Conservation (phyloP, 176 grass and related monocot species). For the Chrysopogon serrulatus region DNA sequence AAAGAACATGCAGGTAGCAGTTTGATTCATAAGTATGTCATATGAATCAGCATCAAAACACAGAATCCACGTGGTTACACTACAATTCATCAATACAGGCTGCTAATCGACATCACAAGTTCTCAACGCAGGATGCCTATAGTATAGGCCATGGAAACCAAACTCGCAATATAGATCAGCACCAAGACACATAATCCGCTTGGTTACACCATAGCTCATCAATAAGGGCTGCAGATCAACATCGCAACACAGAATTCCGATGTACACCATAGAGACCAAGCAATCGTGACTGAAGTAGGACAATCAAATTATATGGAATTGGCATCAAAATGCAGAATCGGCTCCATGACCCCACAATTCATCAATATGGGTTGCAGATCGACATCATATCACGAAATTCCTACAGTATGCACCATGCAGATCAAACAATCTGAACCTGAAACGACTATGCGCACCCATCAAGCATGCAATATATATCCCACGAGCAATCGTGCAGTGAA, state of each 20-base stretch:
- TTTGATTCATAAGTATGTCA: background rate
- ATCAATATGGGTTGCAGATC: background rate
- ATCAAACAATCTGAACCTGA: background rate
- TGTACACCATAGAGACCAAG: background rate
- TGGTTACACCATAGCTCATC: background rate
- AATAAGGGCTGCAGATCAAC: background rate
- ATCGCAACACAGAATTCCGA: background rate
- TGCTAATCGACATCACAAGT: background rate
- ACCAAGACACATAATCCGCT: background rate
- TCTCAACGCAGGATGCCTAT: background rate
- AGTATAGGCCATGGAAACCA: background rate
- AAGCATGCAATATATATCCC: constrained; percentile 3
- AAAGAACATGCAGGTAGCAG: background rate
- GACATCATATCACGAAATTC: background rate
- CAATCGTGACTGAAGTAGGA: background rate
- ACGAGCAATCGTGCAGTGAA: background rate
- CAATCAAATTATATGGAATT: background rate
- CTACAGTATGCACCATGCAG: background rate
- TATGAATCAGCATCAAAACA: background rate
- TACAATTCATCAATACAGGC: background rate
- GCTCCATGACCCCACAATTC: background rate
- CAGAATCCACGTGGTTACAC: background rate
- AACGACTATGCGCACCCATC: background rate
- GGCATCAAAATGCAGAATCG: background rate
- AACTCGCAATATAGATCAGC: background rate